Percentiles rank a stretch among this genome's conserved stretches.
These are phyloP conservation scores for Tolypocladium ovalisporum DNA, from an alignment of 2,329 filamentous ascomycete species.

Conservation along the genomic window DNA sequence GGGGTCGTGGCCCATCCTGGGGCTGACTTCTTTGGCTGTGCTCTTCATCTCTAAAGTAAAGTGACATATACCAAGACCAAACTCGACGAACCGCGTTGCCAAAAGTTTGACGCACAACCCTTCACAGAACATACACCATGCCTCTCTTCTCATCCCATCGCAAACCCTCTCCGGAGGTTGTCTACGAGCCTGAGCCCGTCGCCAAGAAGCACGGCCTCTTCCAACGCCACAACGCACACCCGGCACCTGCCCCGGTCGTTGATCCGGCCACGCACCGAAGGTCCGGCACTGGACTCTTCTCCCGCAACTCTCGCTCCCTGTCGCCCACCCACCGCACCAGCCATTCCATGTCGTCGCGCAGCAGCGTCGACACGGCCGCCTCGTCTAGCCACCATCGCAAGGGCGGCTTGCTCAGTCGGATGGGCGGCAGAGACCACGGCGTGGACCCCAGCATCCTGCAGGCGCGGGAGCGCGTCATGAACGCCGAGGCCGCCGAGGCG, in stretches of 20 bases:
- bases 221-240: conserved; percentile 16
- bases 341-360: conserved; percentile 6
- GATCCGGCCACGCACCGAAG: conserved; percentile 1
- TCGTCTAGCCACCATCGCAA: conserved; percentile 1
- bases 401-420: conserved; percentile 26
- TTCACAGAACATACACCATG: conserved; percentile 9
- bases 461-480: conserved; percentile 50
- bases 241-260: conserved; percentile 7
- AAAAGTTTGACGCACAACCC: background rate
- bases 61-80: background rate
- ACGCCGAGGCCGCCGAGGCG: conserved; percentile 51
- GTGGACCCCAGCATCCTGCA: conserved; percentile 52
- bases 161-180: conserved; percentile 16
- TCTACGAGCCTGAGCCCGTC: conserved; percentile 12
- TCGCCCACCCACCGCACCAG: conserved; percentile 6
- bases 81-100: background rate
- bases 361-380: conserved; percentile 2
- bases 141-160: conserved; percentile 19
- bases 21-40: background rate
- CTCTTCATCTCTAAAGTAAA: background rate
- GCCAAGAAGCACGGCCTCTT: conserved; percentile 26
- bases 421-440: conserved; percentile 28
- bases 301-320: background rate
- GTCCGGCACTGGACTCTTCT: conserved; percentile 6
- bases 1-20: background rate